These are phyloP conservation scores for Scortechinia acanthostroma DNA, from an alignment of 2,329 filamentous ascomycete species.

Conservation along the genomic window DNA sequence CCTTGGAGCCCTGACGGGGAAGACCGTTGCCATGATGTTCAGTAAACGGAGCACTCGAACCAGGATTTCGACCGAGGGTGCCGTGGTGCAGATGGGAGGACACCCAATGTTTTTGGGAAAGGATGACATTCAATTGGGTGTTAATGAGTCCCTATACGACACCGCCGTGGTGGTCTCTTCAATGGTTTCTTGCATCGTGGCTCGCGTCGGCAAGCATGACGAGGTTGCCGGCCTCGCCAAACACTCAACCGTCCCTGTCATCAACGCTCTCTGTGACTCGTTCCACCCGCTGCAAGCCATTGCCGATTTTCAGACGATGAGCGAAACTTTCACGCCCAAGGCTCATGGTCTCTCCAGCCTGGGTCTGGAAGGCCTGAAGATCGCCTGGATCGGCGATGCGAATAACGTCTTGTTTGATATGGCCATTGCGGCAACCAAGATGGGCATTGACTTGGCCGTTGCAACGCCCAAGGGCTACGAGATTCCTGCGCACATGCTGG, in stretches of 20 bases:
- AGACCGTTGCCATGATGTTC: conserved; percentile 92
- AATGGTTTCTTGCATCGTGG: conserved; percentile 79
- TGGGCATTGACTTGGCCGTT: conserved; percentile 78
- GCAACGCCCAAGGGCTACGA: conserved; percentile 80
- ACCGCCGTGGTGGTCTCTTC: conserved; percentile 89
- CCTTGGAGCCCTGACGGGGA: conserved; percentile 56
- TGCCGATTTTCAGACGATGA: conserved; percentile 85
- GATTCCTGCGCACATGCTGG: conserved; percentile 69
- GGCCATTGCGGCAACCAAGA: conserved; percentile 78
- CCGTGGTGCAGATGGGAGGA: conserved; percentile 79
- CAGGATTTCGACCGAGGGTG: conserved; percentile 85
- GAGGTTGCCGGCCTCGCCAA: conserved; percentile 67
- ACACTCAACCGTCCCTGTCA: conserved; percentile 71
- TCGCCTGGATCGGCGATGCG: conserved; percentile 92
- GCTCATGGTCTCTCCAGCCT: conserved; percentile 23
- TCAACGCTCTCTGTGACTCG: conserved; percentile 81
- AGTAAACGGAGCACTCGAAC: conserved; percentile 92
- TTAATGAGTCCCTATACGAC: conserved; percentile 92
- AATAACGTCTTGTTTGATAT: conserved; percentile 97
- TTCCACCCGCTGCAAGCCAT: conserved; percentile 93
- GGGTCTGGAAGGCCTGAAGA: conserved; percentile 75
- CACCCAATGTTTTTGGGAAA: conserved; percentile 95
- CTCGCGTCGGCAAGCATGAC: conserved; percentile 70
- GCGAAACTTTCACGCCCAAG: conserved; percentile 55
- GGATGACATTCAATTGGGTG: conserved; percentile 91